Evolutionary conservation across 2,329 filamentous ascomycete species (phyloP).

Genomic region (Coniochaeta prunicola): DNA sequence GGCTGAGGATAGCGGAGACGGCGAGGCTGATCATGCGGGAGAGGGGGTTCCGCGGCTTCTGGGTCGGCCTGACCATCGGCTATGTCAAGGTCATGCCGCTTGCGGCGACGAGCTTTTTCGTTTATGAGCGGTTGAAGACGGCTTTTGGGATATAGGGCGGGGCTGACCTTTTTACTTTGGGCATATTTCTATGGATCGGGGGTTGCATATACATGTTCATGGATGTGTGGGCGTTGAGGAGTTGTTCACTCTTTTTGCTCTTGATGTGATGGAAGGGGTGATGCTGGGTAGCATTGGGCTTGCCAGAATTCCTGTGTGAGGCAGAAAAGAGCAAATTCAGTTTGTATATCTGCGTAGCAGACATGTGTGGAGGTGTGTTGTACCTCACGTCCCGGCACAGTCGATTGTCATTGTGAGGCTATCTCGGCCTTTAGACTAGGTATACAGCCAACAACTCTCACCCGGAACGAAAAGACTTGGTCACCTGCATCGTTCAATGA

Average conservation of each 20-base stretch:
- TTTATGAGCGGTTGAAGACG: conserved; percentile 57
- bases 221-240: background rate
- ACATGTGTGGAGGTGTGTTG: too few relatives aligned
- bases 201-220: background rate
- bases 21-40: conserved; percentile 67
- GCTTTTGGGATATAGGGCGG: conserved; percentile 7
- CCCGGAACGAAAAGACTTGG: too few relatives aligned
- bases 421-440: too few relatives aligned
- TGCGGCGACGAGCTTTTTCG: conserved; percentile 64
- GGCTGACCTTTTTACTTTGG: background rate
- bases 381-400: too few relatives aligned
- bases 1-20: conserved; percentile 73
- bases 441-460: too few relatives aligned
- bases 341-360: too few relatives aligned
- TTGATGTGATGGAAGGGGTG: background rate
- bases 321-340: too few relatives aligned
- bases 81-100: conserved; percentile 93
- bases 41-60: conserved; percentile 75
- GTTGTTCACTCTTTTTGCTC: background rate
- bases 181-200: background rate
- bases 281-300: background rate
- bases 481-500: too few relatives aligned
- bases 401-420: too few relatives aligned
- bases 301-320: background rate
- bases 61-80: conserved; percentile 86